A percentile compares a stretch with the other conserved stretches of the same genome.
Evolutionary conservation across 345 rosid genomes (phyloP).

Genomic region (Excoecaria agallocha): DNA sequence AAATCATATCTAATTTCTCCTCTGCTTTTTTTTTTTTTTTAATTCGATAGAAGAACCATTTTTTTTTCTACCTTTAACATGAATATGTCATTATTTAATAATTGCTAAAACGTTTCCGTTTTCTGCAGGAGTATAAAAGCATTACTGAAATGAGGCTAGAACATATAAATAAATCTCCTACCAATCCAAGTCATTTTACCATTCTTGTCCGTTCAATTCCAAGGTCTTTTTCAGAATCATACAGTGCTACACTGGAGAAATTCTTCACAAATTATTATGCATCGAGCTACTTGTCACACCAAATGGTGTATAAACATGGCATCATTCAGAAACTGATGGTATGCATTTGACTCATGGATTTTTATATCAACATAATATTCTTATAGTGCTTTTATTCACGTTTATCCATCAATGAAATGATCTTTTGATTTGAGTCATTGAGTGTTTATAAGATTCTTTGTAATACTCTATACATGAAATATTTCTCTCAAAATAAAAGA

Average conservation of each 20-base stretch:
- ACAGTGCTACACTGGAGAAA: conserved; percentile 58
- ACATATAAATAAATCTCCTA: conserved; percentile 49
- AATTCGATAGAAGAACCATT: neutral
- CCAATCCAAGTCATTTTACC: conserved; percentile 75
- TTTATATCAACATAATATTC: no score
- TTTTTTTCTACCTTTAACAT: conserved; percentile 6
- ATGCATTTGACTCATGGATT: no score
- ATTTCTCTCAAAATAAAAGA: neutral
- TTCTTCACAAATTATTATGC: conserved; percentile 70
- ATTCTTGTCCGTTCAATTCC: conserved; percentile 89
- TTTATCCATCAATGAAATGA: neutral
- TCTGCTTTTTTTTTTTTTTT: neutral
- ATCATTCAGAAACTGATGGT: conserved; percentile 74
- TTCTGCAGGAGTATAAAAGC: conserved; percentile 66
- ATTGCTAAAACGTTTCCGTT: conserved; percentile 15
- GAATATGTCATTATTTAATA: conserved; percentile 9
- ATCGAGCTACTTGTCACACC: conserved; percentile 76
- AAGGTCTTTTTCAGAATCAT: conserved; percentile 54
- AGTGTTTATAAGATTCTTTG: neutral
- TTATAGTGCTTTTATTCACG: no score
- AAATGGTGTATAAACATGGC: conserved; percentile 67
- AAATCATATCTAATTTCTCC: conserved; percentile 18
- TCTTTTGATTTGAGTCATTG: neutral
- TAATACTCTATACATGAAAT: neutral
- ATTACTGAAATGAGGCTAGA: conserved; percentile 72